Evolutionary conservation across 2,329 filamentous ascomycete genomes (phyloP), one percentile per base, ranked within the genome.

Genomic region (Ophiocordyceps camponoti-floridani): DNA sequence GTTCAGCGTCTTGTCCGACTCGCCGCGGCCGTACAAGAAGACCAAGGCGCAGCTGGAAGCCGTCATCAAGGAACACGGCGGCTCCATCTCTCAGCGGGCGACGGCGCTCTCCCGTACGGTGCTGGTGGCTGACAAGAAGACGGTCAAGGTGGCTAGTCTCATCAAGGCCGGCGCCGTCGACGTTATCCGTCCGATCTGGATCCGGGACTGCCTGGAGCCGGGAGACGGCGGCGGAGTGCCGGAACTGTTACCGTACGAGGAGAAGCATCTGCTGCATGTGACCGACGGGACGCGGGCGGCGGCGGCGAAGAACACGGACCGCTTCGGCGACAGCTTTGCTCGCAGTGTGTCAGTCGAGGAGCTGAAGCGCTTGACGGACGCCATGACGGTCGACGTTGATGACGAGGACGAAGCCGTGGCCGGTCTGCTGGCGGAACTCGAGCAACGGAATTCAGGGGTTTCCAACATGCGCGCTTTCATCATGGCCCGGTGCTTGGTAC

Each of bases 1-100:
- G 38, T 94, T 95, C 57, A 93, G 79, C 63, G 73, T 96, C 18
- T 72, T 95, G 56, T 88, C 82, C 2, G 87, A 93, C 44, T 78
- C 81, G 27, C 57, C 70, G 1, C 68, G 73, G 40, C 84, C 85
- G 0, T 63, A 68, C 23, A 91, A 84, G 61, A 86, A 77, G 58
- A 73, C 72, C 6, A 95, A 94, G 59, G 67, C 72, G 0, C 79
- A 93, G 49, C 65, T 98, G 1, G 88, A 96, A 59, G 68, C 75
- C 9, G 61, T 94, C 1, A 73, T 96, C 53, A 94, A 91, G 59
- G 73, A 79, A 5, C 78, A 95, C 48, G 89, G 89, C 4, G 91
- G 87, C 6, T 75, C 65, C 10, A 70, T 95, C 30, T 82, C 81
- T 8, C 87, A 95, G 57, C 79, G 79, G 11, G 74, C 85, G 7